Base-by-base conservation (phyloP, 2,329 filamentous ascomycete species). In the Orbilia oligospora region DNA sequence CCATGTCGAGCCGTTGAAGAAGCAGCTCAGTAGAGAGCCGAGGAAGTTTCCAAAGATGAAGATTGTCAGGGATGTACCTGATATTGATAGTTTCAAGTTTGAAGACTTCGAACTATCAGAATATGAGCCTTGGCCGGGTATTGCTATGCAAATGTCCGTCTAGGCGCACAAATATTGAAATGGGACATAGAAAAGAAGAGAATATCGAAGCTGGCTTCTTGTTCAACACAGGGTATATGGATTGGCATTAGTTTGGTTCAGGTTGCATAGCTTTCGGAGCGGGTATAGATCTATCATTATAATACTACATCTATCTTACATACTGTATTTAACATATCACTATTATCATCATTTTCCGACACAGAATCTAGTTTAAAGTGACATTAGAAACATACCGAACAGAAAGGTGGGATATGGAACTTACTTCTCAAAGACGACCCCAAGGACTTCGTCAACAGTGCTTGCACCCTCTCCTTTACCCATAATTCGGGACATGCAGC, bases 61-160 rank as follows among this genome's bases (percentile, higher is more conserved):
- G 80, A 94, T 98, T 76, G 86, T 86, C 69, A 87, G 90, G 61
- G 89, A 91, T 73, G 80, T 81, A 51, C 91, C 92, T 0, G 92
- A 89, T 81, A 93, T 98, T 82, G 96, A 99, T 84, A 93, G 93
- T 0, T 98, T 96, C 94, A 91, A 90, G 84, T 87, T 90, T 0
- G 93, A 97, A 81, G 94, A 99, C 79, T 95, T 99, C 84, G 90
- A 92, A 75, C 89, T 99, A 5, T 88, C 92, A 82, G 94, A 92
- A 0, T 99, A 99, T 84, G 89, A 94, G 63, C 95, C 96, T 71
- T 93, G 97, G 84, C 95, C 94, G 86, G 89, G 89, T 4, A 97
- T 99, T 86, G 89, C 92, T 53, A 99, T 99, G 96, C 97, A 98
- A 87, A 99, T 99, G 96, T 97, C 93, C 83, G 95, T 98, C 75